Evolutionary conservation across 1,284 basidiomycete species (phyloP), one percentile per base, ranked within the genome.

Genomic region (Puccinia polysora): DNA sequence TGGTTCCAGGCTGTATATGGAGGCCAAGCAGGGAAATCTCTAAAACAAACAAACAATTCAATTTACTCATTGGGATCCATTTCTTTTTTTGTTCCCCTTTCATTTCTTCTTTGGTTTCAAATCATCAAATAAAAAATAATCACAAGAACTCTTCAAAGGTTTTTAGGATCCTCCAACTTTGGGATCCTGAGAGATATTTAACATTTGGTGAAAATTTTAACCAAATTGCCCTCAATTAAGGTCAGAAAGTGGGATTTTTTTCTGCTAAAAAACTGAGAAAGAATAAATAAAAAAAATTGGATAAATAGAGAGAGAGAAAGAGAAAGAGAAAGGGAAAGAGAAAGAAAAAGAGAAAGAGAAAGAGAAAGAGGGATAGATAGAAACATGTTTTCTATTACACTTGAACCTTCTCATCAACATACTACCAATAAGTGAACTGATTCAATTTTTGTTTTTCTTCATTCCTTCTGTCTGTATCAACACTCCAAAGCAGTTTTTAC

Each of bases 11-110:
- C 0, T 98, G 95, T 77, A 84, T 98, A 5, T 98, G 95, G 96
- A 84, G 94, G 34, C 83, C 95, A 58, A 97, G 95, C 1, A 95
- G 96, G 30, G 94, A 98, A 81, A 97, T 98, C 74, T 97, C 97
- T 84, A 97, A 94, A 81, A 95, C 87, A 47, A 98, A 98, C 79
- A 86, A 91, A 74, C 93, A 97, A 81, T 95, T 95, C 80, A 88
- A 90, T 2, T 89, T 91, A 77, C 82, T 95, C 1, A 88, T 93
- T 20, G 65, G 65, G 2, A 43, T 56, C 28, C 47, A 52, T 25
- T 38, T 40, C n/a, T 50, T 50, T 20, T 25, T 40, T 8, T 50
- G 32, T 34, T 34, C 18, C 20, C 36, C 47, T 38, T n/a, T 65
- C 32, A 10, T 50, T 20, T 36, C 47, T 6, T 34, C 45, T 34